Evolutionary conservation across 768 basidiomycete species (phyloP).

Genomic region (Suillus brevipes): DNA sequence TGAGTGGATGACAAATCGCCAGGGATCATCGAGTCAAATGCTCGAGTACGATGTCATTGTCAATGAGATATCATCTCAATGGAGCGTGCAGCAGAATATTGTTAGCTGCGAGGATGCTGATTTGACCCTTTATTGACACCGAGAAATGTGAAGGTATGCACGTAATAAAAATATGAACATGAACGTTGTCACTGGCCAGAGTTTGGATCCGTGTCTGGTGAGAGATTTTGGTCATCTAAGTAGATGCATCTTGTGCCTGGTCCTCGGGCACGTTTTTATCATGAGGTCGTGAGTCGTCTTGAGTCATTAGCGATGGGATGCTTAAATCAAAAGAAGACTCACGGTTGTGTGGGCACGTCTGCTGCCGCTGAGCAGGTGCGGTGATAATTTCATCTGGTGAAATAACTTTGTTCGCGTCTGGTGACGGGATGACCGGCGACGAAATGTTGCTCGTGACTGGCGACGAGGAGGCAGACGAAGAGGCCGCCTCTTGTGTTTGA

Average conservation of each 20-base stretch:
- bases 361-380: not conserved
- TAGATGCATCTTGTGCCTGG: not conserved
- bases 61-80: too few species aligned
- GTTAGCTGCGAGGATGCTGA: too few species aligned
- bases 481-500: conserved; percentile 11
- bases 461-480: not conserved
- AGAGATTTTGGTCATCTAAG: not conserved
- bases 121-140: too few species aligned
- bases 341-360: not conserved
- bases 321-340: not conserved
- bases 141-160: not conserved
- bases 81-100: too few species aligned
- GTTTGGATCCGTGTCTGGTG: not conserved
- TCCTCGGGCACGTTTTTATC: not conserved
- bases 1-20: too few species aligned
- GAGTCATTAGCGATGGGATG: not conserved
- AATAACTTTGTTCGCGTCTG: not conserved
- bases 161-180: not conserved
- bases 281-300: not conserved
- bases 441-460: not conserved
- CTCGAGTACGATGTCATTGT: too few species aligned
- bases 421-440: not conserved
- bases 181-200: not conserved
- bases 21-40: too few species aligned
- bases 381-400: not conserved